Conservation (phyloP, 2,329 filamentous ascomycete genomes). For the Akanthomyces muscarius region DNA sequence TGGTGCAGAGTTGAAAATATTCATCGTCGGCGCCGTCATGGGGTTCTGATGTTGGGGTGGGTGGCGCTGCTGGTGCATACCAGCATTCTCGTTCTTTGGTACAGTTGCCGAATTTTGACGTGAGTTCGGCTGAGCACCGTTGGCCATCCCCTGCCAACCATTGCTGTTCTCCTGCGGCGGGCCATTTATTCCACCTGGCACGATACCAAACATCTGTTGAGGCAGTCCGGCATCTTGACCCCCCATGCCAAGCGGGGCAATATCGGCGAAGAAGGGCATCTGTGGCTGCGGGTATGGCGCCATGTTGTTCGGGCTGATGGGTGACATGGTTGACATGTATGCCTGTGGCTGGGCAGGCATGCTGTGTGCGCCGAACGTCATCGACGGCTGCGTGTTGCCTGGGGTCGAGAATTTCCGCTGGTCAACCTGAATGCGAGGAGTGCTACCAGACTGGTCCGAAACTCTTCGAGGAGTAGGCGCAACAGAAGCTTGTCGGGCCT, state of each 20-base stretch:
- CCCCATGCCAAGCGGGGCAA: slow-evolving; percentile 50
- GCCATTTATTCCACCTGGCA: slow-evolving; percentile 37
- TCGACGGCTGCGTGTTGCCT: slow-evolving; percentile 6
- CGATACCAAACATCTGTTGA: slow-evolving; percentile 64
- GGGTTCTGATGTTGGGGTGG: slow-evolving; percentile 10
- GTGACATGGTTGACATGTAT: slow-evolving; percentile 46
- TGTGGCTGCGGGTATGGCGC: slow-evolving; percentile 36
- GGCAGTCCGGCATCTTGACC: slow-evolving; percentile 50
- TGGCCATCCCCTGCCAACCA: slow-evolving; percentile 40
- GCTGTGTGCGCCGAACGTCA: slow-evolving; percentile 38
- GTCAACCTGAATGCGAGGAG: slow-evolving; percentile 31
- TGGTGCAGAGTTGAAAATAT: slow-evolving; percentile 36
- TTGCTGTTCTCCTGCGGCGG: slow-evolving; percentile 31
- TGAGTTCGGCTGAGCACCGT: slow-evolving; percentile 26
- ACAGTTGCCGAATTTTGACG: slow-evolving; percentile 17
- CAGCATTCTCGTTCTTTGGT: neutral
- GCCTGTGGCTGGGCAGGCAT: slow-evolving; percentile 38
- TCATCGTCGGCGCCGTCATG: slow-evolving; percentile 18
- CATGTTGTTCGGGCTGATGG: slow-evolving; percentile 48
- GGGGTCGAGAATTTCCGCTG: slow-evolving; percentile 41
- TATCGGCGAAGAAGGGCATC: slow-evolving; percentile 43
- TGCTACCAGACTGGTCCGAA: slow-evolving; percentile 12
- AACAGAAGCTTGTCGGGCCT: neutral
- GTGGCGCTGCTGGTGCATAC: neutral
- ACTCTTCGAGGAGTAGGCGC: slow-evolving; percentile 6